Base-by-base conservation (phyloP, 352 stramenopile species). In the Phytophthora pseudosyringae region DNA sequence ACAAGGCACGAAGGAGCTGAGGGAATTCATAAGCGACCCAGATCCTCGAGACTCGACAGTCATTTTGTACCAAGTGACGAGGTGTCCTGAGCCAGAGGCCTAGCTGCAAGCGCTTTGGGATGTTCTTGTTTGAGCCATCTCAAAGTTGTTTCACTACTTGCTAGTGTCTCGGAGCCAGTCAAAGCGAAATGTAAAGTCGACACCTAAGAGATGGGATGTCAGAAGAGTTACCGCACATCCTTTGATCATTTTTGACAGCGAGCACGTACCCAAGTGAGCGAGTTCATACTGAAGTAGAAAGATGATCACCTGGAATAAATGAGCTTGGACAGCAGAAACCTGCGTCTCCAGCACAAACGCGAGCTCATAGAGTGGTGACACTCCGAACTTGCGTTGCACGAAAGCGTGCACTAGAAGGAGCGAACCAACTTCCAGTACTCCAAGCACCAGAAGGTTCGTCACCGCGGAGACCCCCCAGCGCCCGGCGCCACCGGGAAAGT, bases 381-480 rank as follows among this genome's bases (percentile, higher is more conserved):
- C 45, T 2, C 8, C 36, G 16, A 59, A 65, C 29, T 50, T 65
- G 9, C 21, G 57, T 35, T 39, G 49, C 16, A 59, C 18, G 7
- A 46, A 51, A 16, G 25, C 16, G 12, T 59, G 38, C 2, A 59
- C 28, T 35, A 38, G 13, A n/a, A 65, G 3, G 16, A 65, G 25
- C 2, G 47, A 51, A 1, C 25, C 7, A 16, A 59, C 15, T 32
- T 65, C 29, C n/a, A 80, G 63, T 15, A 45, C 1, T 1, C 43
- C 50, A 66, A 75, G 78, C 13, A 66, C 18, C 0, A 64, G 9
- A 9, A 66, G 29, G 18, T 61, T 53, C 1, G 21, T 38, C 28
- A 41, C 39, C 16, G 29, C 52, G 4, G n/a, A 3, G 9, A 7
- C 29, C 0, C 13, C 29, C 53, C 53, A 61, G 3, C 31, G 8